Evolutionary conservation across 768 basidiomycete genomes (phyloP).

Genomic region (Leucocoprinus leucothites): DNA sequence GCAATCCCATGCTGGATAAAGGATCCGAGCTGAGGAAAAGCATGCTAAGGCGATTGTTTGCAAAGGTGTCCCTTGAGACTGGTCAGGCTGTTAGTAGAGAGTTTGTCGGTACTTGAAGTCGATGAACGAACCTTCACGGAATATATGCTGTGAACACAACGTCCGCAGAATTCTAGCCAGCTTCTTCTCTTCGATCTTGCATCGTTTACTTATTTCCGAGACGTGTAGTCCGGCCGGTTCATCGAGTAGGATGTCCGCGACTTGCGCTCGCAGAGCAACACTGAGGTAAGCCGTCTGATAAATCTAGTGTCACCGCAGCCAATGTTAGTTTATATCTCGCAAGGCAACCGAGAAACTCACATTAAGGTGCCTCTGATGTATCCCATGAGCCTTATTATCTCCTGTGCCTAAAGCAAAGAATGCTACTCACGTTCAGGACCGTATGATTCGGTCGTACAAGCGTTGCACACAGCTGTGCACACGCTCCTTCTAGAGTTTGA

Average conservation of each 20-base stretch:
- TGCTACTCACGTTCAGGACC: conserved; percentile 21
- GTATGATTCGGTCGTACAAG: conserved; percentile 22
- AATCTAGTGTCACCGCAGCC: conserved; percentile 9
- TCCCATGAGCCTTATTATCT: background rate
- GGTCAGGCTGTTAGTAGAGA: conserved; percentile 21
- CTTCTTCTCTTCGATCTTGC: conserved; percentile 26
- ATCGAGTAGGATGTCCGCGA: conserved; percentile 26
- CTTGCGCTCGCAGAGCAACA: conserved; percentile 16
- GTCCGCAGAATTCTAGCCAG: conserved; percentile 29
- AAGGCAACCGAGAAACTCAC: conserved; percentile 5
- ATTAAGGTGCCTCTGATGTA: conserved; percentile 8
- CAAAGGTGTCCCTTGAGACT: conserved; percentile 35
- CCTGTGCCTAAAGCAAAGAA: background rate
- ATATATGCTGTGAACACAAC: conserved; percentile 29
- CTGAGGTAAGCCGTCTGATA: conserved; percentile 22
- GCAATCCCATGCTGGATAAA: conserved; percentile 21
- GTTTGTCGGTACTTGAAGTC: background rate
- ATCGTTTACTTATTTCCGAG: conserved; percentile 19
- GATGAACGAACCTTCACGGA: conserved; percentile 29
- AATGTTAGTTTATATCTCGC: background rate
- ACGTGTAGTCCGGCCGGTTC: conserved; percentile 28
- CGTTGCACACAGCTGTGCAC: conserved; percentile 23
- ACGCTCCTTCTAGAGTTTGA: conserved; percentile 25
- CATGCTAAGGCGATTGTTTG: conserved; percentile 38
- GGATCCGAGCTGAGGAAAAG: conserved; percentile 25